Conservation (phyloP, 768 basidiomycete species). For the Kwoniella europaea region DNA sequence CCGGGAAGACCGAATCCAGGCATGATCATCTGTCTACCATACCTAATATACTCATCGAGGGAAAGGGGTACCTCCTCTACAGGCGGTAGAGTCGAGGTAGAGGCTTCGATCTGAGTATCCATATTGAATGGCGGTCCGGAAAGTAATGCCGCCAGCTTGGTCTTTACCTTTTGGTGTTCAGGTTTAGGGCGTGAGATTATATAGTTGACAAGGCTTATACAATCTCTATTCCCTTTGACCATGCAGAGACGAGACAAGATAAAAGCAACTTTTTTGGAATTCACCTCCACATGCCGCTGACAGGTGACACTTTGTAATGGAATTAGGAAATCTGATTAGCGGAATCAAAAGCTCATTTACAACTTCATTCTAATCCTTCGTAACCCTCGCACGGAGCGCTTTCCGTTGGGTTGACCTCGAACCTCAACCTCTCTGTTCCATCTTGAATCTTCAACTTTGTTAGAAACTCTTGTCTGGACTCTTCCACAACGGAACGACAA, state of each 20-base stretch:
- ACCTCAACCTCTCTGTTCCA: background rate
- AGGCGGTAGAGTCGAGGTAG: background rate
- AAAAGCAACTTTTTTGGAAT: conserved; percentile 19
- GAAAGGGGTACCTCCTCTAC: conserved; percentile 36
- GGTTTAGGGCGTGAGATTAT: too few relatives aligned
- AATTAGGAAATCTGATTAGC: conserved; percentile 4
- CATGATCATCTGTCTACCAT: conserved; percentile 96
- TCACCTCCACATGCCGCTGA: conserved; percentile 11
- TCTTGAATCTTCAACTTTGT: conserved; percentile 2
- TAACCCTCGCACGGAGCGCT: conserved; percentile 1
- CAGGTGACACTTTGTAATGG: background rate
- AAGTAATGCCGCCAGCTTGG: background rate
- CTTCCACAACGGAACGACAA: background rate
- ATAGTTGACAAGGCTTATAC: too few relatives aligned
- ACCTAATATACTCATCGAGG: conserved; percentile 76
- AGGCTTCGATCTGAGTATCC: background rate
- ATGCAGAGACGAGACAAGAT: background rate
- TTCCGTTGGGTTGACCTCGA: conserved; percentile 2
- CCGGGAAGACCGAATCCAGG: conserved; percentile 85
- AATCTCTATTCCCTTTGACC: background rate
- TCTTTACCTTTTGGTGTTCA: too few relatives aligned
- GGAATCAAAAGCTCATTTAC: conserved; percentile 4
- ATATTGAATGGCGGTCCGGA: background rate
- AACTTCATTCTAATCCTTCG: background rate
- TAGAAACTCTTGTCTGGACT: background rate